Evolutionary conservation across 352 stramenopile genomes (phyloP).

Genomic region (Chrysophaeum taylorii): DNA sequence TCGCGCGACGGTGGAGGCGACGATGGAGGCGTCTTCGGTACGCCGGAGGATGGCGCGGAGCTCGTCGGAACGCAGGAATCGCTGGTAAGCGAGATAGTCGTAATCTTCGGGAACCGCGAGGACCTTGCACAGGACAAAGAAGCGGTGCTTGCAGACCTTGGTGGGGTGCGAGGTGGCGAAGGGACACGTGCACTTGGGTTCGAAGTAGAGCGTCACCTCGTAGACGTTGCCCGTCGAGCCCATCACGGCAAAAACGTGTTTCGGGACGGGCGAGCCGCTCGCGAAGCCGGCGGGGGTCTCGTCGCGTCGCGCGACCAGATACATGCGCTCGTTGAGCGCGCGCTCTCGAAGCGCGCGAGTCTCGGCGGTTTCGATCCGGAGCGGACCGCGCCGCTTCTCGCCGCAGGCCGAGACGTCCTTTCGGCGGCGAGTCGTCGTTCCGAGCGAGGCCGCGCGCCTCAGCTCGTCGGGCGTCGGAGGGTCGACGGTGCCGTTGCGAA

Average conservation of each 20-base stretch:
- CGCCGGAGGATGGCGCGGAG: background rate
- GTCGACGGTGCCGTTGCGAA: background rate
- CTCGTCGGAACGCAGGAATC: background rate
- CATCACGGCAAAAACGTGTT: background rate
- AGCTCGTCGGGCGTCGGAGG: background rate
- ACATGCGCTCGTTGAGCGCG: constrained; percentile 3
- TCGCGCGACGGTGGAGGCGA: background rate
- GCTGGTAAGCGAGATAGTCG: background rate
- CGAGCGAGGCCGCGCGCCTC: background rate
- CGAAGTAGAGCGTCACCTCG: background rate
- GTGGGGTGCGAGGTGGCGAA: background rate
- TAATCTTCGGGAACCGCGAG: background rate
- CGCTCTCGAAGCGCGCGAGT: background rate
- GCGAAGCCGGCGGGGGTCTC: background rate
- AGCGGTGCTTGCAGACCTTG: constrained; percentile 12
- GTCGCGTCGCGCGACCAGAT: background rate
- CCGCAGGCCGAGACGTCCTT: background rate
- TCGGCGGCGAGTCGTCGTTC: no score
- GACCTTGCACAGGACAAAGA: background rate
- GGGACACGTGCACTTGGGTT: background rate
- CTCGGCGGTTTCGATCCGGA: background rate
- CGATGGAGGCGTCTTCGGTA: background rate
- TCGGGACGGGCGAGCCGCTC: background rate
- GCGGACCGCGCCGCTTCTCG: background rate
- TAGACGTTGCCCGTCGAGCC: constrained; percentile 10